phyloP scores from a whole-genome alignment of 441 rosid genomes.

The Arabidopsis hybrid region DNA sequence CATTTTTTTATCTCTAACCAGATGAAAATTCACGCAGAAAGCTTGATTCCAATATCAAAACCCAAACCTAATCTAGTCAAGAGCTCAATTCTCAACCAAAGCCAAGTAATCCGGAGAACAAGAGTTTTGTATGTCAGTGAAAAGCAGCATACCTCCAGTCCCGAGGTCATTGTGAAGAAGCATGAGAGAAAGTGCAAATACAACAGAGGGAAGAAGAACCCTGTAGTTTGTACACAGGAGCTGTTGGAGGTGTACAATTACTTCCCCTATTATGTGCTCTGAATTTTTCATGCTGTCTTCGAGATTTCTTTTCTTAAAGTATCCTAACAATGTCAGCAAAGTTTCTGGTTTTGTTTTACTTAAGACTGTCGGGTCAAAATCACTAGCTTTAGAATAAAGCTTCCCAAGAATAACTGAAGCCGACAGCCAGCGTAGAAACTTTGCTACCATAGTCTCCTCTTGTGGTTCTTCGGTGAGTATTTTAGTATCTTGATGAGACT shows the following conservation, averaged over 20 bases:
- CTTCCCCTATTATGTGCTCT: slow-evolving; percentile 56
- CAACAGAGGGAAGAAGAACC: slow-evolving; percentile 63
- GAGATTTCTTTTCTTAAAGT: slow-evolving; percentile 43
- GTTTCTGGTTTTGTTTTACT: slow-evolving; percentile 49
- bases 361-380: slow-evolving; percentile 41
- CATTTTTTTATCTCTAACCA: not conserved
- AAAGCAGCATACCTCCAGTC: slow-evolving; percentile 53
- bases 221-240: slow-evolving; percentile 53
- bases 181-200: slow-evolving; percentile 70
- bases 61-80: not conserved
- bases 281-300: slow-evolving; percentile 44
- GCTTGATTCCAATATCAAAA: slow-evolving; percentile 7
- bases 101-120: slow-evolving; percentile 19
- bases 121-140: slow-evolving; percentile 24
- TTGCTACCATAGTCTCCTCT: slow-evolving; percentile 69
- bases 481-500: slow-evolving; percentile 38
- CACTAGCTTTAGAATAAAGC: slow-evolving; percentile 51
- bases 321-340: slow-evolving; percentile 56
- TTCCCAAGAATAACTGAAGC: slow-evolving; percentile 78
- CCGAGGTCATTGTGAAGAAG: slow-evolving; percentile 50
- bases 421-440: slow-evolving; percentile 83
- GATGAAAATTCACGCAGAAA: slow-evolving; percentile 15
- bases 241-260: slow-evolving; percentile 71
- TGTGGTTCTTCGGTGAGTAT: slow-evolving; percentile 46
- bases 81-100: not conserved